Evolutionary conservation across 306 rosid species (phyloP).

Genomic region (Castanopsis chinensis): DNA sequence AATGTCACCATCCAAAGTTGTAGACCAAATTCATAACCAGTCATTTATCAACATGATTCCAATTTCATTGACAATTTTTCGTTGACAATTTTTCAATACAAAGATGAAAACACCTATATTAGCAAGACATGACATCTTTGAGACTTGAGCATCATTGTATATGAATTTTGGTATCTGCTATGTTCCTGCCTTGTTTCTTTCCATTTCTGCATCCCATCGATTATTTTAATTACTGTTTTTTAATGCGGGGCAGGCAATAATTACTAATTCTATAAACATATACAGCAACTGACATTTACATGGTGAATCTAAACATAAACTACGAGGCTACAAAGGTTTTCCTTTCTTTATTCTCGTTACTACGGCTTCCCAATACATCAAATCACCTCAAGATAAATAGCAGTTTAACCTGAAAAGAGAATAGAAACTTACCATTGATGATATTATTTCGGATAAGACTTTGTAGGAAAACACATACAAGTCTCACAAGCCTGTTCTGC

Average conservation of each 20-base stretch:
- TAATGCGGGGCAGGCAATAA: background rate
- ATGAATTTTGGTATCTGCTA: background rate
- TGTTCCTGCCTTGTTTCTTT: background rate
- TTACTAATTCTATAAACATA: background rate
- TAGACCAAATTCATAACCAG: background rate
- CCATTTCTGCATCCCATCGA: background rate
- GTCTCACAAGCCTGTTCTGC: constrained; percentile 99
- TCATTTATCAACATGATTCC: background rate
- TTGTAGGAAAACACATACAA: constrained; percentile 93
- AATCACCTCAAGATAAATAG: background rate
- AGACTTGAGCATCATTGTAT: background rate
- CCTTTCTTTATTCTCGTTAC: too few relatives aligned
- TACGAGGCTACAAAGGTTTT: too few relatives aligned
- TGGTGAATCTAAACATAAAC: background rate
- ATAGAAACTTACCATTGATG: constrained; percentile 71
- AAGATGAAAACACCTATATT: background rate
- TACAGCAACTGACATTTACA: constrained; percentile 2
- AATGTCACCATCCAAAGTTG: background rate
- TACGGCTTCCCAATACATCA: background rate
- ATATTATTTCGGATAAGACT: constrained; percentile 95
- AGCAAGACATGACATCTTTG: background rate
- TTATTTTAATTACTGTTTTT: background rate
- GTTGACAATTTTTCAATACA: background rate
- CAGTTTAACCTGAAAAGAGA: constrained; percentile 2
- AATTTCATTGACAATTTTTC: background rate